Evolutionary conservation across 2,329 filamentous ascomycete genomes (phyloP).

Genomic region (Paracoccidioides brasiliensis): DNA sequence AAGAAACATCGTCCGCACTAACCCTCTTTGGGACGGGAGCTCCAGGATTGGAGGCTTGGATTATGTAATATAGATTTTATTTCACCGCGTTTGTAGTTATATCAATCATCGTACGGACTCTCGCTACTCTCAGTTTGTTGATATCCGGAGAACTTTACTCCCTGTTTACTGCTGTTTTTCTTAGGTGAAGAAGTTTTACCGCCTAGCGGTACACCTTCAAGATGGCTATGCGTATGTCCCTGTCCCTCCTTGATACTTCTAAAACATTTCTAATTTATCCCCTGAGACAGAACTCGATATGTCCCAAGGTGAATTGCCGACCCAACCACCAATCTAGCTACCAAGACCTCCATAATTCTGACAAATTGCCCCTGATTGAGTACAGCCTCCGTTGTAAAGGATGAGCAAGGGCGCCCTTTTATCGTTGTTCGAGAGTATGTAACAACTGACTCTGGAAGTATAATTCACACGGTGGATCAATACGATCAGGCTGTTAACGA

Average conservation of each 20-base stretch:
- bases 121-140: background rate
- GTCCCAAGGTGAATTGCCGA: conserved; percentile 29
- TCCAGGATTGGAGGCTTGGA: conserved; percentile 22
- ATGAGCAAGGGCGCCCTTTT: conserved; percentile 93
- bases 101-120: background rate
- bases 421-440: conserved; percentile 95
- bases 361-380: conserved; percentile 4
- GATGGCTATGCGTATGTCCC: conserved; percentile 36
- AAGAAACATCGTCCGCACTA: conserved; percentile 19
- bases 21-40: conserved; percentile 25
- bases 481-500: conserved; percentile 16
- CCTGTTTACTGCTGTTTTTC: background rate
- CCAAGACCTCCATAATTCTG: conserved; percentile 1
- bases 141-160: background rate
- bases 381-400: conserved; percentile 68
- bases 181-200: background rate
- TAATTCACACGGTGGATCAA: background rate
- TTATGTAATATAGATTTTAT: conserved; percentile 22
- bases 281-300: conserved; percentile 33
- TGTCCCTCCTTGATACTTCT: conserved; percentile 25
- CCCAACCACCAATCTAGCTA: background rate
- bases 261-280: conserved; percentile 17
- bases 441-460: background rate
- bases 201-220: conserved; percentile 24
- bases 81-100: background rate